Conservation (phyloP, 1,284 basidiomycete genomes). For the Erythrobasidium hasegawianum region DNA sequence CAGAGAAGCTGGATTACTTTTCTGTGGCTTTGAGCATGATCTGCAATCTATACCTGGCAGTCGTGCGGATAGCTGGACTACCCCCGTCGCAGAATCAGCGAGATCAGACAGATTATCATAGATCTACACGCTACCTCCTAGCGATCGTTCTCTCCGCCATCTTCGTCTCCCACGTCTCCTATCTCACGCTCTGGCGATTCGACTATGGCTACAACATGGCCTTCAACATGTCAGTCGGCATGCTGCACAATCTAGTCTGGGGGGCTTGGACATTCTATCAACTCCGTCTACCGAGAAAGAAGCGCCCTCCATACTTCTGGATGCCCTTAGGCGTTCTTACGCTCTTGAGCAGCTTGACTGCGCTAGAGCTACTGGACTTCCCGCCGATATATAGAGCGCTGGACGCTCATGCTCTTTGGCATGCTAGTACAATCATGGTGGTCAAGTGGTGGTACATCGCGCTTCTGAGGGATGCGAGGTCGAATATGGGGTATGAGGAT, state of each 20-base stretch:
- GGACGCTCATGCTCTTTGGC: conserved; percentile 97
- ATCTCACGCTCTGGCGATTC: conserved; percentile 73
- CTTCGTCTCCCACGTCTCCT: conserved; percentile 70
- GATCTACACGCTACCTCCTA: neutral
- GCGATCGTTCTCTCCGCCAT: conserved; percentile 50
- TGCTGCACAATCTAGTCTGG: conserved; percentile 74
- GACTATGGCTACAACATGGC: conserved; percentile 94
- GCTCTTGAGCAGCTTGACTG: conserved; percentile 66
- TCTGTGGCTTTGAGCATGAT: conserved; percentile 68
- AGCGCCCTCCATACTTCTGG: conserved; percentile 53
- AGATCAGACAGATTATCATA: neutral
- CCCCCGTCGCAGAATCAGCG: conserved; percentile 13
- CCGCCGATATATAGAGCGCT: conserved; percentile 67
- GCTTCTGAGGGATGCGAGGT: conserved; percentile 61
- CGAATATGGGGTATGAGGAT: conserved; percentile 28
- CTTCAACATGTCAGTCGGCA: conserved; percentile 74
- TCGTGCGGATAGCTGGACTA: conserved; percentile 47
- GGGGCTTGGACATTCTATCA: conserved; percentile 60
- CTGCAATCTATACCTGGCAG: conserved; percentile 67
- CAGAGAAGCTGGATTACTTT: conserved; percentile 93
- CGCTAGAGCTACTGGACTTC: conserved; percentile 89
- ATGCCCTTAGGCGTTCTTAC: conserved; percentile 61
- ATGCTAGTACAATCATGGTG: conserved; percentile 78
- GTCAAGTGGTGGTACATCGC: conserved; percentile 79
- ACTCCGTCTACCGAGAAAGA: conserved; percentile 14